Evolutionary conservation across 495 filamentous ascomycete genomes (phyloP).

Genomic region (Articulospora tetracladia): DNA sequence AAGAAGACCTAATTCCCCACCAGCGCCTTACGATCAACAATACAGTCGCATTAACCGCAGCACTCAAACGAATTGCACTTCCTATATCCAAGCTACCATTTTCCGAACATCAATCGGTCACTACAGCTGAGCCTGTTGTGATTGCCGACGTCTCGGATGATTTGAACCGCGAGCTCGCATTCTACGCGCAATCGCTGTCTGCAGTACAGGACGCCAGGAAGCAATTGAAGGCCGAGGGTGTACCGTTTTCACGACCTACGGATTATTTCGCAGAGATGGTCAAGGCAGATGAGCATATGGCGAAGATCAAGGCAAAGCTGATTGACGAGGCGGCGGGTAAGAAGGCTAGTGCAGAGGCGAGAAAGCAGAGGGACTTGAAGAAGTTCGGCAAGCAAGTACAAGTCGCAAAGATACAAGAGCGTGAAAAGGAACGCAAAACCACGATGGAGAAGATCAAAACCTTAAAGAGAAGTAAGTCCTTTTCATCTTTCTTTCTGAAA

Average conservation of each 20-base stretch:
- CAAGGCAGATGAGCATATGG: slow-evolving; percentile 98
- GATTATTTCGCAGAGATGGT: slow-evolving; percentile 99
- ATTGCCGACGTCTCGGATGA: slow-evolving; percentile 80
- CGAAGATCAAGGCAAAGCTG: slow-evolving; percentile 88
- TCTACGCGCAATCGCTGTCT: slow-evolving; percentile 86
- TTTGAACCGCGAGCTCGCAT: slow-evolving; percentile 83
- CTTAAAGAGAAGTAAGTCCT: slow-evolving; percentile 81
- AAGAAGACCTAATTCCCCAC: slow-evolving; percentile 79
- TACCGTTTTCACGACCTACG: slow-evolving; percentile 79
- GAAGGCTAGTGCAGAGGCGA: slow-evolving; percentile 88
- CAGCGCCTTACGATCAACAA: slow-evolving; percentile 98
- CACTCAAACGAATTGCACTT: slow-evolving; percentile 73
- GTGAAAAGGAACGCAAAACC: slow-evolving; percentile 84
- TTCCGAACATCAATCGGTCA: slow-evolving; percentile 54
- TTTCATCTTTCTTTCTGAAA: background rate
- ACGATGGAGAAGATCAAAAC: slow-evolving; percentile 89
- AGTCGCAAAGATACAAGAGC: slow-evolving; percentile 90
- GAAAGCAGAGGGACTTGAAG: slow-evolving; percentile 91
- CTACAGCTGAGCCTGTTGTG: slow-evolving; percentile 38
- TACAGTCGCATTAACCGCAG: slow-evolving; percentile 72
- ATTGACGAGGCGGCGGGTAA: slow-evolving; percentile 86
- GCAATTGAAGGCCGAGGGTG: slow-evolving; percentile 73
- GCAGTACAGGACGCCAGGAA: slow-evolving; percentile 68
- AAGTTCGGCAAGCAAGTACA: slow-evolving; percentile 99
- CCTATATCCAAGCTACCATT: slow-evolving; percentile 50